Percentiles rank a stretch among this genome's conserved stretches.
phyloP scores from a whole-genome alignment of 2,329 filamentous ascomycete species.

The Exophiala lecanii-corni region DNA sequence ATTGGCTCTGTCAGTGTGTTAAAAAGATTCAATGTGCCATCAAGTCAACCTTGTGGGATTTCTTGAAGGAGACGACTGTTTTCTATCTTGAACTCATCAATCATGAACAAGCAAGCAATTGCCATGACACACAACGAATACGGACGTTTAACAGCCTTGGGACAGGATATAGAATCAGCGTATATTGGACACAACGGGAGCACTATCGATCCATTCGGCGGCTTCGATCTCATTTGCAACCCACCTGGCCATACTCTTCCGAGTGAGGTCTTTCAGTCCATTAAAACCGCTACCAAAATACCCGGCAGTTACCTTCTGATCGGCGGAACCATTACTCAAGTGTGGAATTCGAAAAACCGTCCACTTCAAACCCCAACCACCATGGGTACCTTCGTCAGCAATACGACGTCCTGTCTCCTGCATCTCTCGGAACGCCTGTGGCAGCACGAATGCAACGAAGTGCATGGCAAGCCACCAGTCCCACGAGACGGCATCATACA shows the following conservation, averaged over 20 bases:
- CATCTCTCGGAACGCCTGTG: constrained; percentile 15
- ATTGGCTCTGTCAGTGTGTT: no score
- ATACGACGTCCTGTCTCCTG: constrained; percentile 8
- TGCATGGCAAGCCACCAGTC: constrained; percentile 6
- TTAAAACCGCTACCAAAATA: constrained; percentile 1
- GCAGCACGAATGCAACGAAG: constrained; percentile 8
- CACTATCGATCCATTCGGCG: constrained; percentile 8
- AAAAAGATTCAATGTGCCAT: no score
- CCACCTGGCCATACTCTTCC: constrained; percentile 13
- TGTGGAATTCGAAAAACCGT: constrained; percentile 11
- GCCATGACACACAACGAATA: no score
- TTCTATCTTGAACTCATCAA: no score
- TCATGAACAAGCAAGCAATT: no score
- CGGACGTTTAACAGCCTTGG: no score
- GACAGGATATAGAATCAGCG: not conserved
- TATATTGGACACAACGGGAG: constrained; percentile 2
- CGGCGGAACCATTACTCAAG: constrained; percentile 2
- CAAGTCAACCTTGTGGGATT: no score
- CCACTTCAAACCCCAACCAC: constrained; percentile 7
- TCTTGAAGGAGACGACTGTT: no score
- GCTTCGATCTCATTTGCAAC: constrained; percentile 12
- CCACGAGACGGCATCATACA: constrained; percentile 4
- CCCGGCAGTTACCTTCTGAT: constrained; percentile 2
- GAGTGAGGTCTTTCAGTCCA: constrained; percentile 6
- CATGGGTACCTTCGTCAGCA: not conserved